Evolutionary conservation across 169 alveolate species (phyloP).

Genomic region (Blepharisma undulans): DNA sequence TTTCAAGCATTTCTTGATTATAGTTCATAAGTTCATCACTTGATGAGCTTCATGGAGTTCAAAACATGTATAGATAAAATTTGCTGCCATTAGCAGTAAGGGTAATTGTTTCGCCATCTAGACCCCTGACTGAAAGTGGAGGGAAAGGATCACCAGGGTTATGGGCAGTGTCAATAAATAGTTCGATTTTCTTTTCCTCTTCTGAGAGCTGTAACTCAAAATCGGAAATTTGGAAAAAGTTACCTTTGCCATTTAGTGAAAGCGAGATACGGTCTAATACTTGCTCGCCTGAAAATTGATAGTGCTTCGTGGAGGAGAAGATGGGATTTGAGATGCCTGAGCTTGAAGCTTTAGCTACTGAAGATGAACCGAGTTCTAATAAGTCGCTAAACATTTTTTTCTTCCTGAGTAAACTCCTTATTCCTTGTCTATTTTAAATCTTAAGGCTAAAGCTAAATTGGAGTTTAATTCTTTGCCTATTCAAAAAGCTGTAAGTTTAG

Average conservation of each 20-base stretch:
- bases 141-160: not conserved
- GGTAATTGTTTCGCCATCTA: not conserved
- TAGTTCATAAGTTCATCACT: slow-evolving; percentile 38
- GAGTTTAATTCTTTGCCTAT: no score
- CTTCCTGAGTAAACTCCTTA: no score
- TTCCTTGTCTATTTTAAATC: no score
- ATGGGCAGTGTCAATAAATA: not conserved
- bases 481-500: no score
- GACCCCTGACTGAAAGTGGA: not conserved
- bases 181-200: not conserved
- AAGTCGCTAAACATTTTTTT: not conserved
- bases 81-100: not conserved
- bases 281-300: not conserved
- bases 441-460: no score
- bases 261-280: not conserved
- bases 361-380: not conserved
- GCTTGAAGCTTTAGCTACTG: not conserved
- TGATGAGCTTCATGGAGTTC: slow-evolving; percentile 44
- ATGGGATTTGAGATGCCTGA: not conserved
- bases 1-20: slow-evolving; percentile 40
- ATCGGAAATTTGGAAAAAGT: no score
- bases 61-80: not conserved
- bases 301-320: not conserved
- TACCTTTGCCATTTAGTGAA: not conserved
- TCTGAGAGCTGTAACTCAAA: not conserved